Conservation (phyloP, 257 asterid species). For the Plantago elongata region DNA sequence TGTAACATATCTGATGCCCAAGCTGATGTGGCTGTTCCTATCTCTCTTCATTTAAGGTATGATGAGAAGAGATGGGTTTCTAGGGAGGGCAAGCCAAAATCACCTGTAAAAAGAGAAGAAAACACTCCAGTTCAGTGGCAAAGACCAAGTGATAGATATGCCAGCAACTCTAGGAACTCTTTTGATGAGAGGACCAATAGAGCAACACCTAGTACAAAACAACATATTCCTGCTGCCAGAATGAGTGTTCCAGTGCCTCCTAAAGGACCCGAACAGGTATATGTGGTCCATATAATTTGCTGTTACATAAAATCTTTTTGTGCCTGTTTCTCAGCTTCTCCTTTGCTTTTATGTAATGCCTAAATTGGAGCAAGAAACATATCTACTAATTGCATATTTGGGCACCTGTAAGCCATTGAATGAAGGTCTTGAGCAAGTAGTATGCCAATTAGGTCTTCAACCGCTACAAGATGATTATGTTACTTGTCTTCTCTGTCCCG, state of each 20-base stretch:
- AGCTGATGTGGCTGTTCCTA: conserved; percentile 24
- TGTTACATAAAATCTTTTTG: not conserved
- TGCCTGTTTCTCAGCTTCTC: conserved; percentile 1
- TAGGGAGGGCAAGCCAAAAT: conserved; percentile 63
- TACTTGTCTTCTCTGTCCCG: too few relatives aligned
- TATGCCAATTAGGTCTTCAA: not conserved
- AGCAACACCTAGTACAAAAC: conserved; percentile 38
- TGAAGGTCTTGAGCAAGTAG: too few relatives aligned
- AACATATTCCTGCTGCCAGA: conserved; percentile 37
- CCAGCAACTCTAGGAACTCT: conserved; percentile 43
- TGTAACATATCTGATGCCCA: conserved; percentile 13
- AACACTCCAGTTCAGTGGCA: conserved; percentile 56
- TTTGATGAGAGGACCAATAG: conserved; percentile 48
- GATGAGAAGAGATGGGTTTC: conserved; percentile 94
- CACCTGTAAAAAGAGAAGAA: conserved; percentile 64
- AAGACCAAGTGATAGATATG: conserved; percentile 50
- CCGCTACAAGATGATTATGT: not conserved
- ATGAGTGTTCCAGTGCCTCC: conserved; percentile 44
- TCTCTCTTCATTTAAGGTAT: conserved; percentile 47
- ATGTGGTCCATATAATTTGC: conserved; percentile 14
- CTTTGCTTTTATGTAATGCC: conserved; percentile 6
- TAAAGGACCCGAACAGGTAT: conserved; percentile 52
- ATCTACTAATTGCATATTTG: not conserved
- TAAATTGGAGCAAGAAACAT: not conserved
- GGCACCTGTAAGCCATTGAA: not conserved